phyloP scores from a whole-genome alignment of 371 early-diverging fungal species.

The Funneliformis caledonium region DNA sequence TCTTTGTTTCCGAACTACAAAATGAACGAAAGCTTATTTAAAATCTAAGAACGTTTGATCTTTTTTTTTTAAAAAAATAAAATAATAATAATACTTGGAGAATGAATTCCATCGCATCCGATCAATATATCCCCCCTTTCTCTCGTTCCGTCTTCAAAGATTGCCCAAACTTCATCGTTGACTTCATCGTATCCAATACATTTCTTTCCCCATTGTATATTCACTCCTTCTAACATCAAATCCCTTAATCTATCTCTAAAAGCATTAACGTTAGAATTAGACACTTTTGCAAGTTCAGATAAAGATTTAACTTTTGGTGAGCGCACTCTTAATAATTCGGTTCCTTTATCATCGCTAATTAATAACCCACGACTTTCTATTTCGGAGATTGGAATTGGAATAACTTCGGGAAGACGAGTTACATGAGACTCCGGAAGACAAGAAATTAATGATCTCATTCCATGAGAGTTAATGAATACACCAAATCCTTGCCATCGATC shows the following conservation, averaged over 20 bases:
- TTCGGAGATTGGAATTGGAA: not conserved
- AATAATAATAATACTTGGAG: not conserved
- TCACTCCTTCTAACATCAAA: not conserved
- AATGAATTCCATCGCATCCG: conserved; percentile 14
- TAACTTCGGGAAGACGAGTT: not conserved
- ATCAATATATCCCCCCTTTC: not conserved
- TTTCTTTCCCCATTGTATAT: conserved; percentile 10
- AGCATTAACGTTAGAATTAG: not conserved
- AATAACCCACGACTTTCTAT: not conserved
- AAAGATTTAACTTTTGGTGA: not conserved
- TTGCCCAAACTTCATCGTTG: not conserved
- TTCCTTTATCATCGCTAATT: not conserved
- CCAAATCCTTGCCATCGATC: not conserved
- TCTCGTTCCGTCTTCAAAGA: conserved; percentile 6
- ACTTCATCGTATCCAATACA: not conserved
- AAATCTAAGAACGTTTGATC: not conserved
- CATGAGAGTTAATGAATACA: not conserved
- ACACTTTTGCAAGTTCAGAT: not conserved
- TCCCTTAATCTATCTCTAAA: not conserved
- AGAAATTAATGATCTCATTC: not conserved
- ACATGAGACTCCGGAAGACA: not conserved
- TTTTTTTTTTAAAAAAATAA: not conserved
- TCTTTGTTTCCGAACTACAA: conserved; percentile 10
- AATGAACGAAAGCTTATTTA: not conserved
- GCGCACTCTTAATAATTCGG: not conserved